Conservation (phyloP, 129 eudicot species). For the Artemisia argyi region DNA sequence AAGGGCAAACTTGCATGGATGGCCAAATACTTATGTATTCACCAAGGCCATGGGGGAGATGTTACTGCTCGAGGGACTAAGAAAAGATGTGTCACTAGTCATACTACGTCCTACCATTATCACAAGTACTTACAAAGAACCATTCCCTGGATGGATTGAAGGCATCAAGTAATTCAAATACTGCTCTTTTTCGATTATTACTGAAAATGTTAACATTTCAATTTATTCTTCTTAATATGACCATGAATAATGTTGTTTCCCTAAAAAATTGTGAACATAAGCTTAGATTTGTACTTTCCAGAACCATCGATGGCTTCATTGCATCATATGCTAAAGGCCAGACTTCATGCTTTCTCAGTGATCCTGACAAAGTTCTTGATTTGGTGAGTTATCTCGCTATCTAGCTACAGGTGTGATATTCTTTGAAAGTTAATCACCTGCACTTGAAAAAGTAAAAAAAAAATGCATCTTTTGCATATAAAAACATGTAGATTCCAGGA, state of each 20-base stretch:
- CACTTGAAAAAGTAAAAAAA: not conserved
- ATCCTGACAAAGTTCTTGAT: slow-evolving; percentile 25
- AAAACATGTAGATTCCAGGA: slow-evolving; percentile 37
- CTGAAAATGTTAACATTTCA: not conserved
- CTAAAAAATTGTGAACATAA: not conserved
- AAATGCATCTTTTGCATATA: not conserved
- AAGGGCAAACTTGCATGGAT: slow-evolving; percentile 43
- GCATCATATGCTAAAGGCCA: slow-evolving; percentile 29
- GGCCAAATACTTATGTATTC: slow-evolving; percentile 55
- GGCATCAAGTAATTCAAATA: slow-evolving; percentile 42
- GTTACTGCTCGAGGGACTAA: slow-evolving; percentile 35
- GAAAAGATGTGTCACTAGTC: slow-evolving; percentile 38
- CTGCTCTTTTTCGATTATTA: too few species aligned
- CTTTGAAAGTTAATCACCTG: not conserved
- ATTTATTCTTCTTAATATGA: not conserved
- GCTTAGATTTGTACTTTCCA: not conserved
- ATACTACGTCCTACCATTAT: slow-evolving; percentile 54
- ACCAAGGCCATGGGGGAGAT: slow-evolving; percentile 68
- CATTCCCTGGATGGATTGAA: slow-evolving; percentile 68
- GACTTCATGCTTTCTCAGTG: slow-evolving; percentile 11
- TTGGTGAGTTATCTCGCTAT: slow-evolving; percentile 16
- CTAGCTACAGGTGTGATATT: not conserved
- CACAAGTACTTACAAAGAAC: slow-evolving; percentile 51
- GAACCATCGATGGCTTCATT: slow-evolving; percentile 23
- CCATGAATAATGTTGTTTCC: too few species aligned